Percentiles rank a stretch among this genome's conserved stretches.
Conservation (phyloP, 2,329 filamentous ascomycete genomes). For the Cladosporium colombiae region DNA sequence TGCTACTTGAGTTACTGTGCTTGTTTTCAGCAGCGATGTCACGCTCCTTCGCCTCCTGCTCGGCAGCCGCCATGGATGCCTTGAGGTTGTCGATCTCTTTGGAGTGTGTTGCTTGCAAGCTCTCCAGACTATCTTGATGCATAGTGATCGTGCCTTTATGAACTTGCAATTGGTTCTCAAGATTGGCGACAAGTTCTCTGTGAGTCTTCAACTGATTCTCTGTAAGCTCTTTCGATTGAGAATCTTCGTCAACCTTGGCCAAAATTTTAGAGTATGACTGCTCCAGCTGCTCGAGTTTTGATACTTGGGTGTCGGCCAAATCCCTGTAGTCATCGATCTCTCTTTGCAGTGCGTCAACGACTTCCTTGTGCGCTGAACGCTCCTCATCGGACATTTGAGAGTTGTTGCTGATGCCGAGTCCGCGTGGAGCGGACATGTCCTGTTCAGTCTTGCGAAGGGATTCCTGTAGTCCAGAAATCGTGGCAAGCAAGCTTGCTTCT, state of each 20-base stretch:
- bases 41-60: slow-evolving; percentile 37
- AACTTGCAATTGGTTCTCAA: slow-evolving; percentile 58
- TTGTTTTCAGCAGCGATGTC: slow-evolving; percentile 39
- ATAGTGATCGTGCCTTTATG: slow-evolving; percentile 57
- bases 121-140: slow-evolving; percentile 55
- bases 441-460: slow-evolving; percentile 36
- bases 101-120: slow-evolving; percentile 56
- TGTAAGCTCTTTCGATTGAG: slow-evolving; percentile 59
- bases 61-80: slow-evolving; percentile 49
- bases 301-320: slow-evolving; percentile 67
- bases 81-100: slow-evolving; percentile 63
- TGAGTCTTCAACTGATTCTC: slow-evolving; percentile 55
- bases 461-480: slow-evolving; percentile 73
- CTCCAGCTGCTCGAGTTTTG: slow-evolving; percentile 74
- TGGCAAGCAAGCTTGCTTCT: slow-evolving; percentile 71
- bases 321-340: slow-evolving; percentile 82
- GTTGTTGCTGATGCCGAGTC: slow-evolving; percentile 20
- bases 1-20: slow-evolving; percentile 36
- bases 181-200: slow-evolving; percentile 53
- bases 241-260: slow-evolving; percentile 67
- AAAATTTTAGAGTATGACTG: slow-evolving; percentile 66
- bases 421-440: background rate
- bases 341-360: slow-evolving; percentile 61
- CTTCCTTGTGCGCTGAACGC: slow-evolving; percentile 50
- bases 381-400: slow-evolving; percentile 41